Evolutionary conservation across 2,329 filamentous ascomycete species (phyloP), one percentile per base, ranked within the genome.

Genomic region (Aspergillus intermedius): DNA sequence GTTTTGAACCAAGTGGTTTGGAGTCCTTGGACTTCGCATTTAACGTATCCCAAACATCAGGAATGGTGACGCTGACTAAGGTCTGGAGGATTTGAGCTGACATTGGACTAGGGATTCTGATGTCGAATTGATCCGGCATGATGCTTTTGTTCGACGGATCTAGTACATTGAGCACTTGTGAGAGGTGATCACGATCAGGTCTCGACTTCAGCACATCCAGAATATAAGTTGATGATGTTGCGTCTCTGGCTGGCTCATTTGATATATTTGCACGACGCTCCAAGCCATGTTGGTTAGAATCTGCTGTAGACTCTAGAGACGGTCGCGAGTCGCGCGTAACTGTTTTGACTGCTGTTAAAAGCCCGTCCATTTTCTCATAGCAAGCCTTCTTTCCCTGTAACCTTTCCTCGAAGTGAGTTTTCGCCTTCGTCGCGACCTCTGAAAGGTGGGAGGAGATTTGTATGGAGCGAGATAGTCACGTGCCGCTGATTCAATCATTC

Each of bases 21-120:
- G 53, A 42, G 23, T 28, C 50, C 51, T 59, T 48, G 23, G 42
- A 48, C 43, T 49, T 54, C 35, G 58, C 50, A 34, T 74, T 69
- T 13, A 91, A 62, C 7, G 81, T 60, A 3, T 75, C 63, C 91
- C 93, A 97, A 68, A 91, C 95, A 62, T 91, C 87, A 1, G 88
- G 87, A 6, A 89, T 74, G 22, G 87, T 90, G 28, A 83, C 80
- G 13, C 79, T 83, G 50, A 94, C 82, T 32, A 98, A 71, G 3
- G 81, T 72, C 61, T 90, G 84, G 46, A 91, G 75, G 28, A 96
- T 80, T 58, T 90, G 87, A 17, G 88, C 83, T 49, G 83, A 80
- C 52, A 81, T 72, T 1, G 91, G 83, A 28, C 79, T 79, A 3
- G 88, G 84, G 2, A 74, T 66, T 41, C 76, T 73, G 44, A 91